Evolutionary conservation across 2,329 filamentous ascomycete species (phyloP).

Genomic region (Penicillium janthinellum): DNA sequence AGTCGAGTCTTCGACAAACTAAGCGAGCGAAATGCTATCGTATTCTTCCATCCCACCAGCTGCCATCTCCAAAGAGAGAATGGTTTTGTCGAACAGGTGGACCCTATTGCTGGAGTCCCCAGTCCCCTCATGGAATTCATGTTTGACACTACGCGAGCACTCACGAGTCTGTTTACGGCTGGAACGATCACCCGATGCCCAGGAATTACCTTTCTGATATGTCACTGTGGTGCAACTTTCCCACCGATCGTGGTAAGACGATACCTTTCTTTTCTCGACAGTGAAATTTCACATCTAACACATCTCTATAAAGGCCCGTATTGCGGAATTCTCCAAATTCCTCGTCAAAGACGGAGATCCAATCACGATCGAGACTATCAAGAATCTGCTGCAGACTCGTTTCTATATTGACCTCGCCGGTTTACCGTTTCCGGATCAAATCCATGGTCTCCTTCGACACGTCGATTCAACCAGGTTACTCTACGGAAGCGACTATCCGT

Average conservation of each 20-base stretch:
- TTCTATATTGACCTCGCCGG: conserved; percentile 59
- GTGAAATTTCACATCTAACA: not conserved
- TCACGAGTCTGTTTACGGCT: conserved; percentile 29
- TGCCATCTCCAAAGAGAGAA: conserved; percentile 12
- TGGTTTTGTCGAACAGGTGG: conserved; percentile 11
- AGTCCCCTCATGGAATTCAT: conserved; percentile 32
- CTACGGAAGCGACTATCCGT: conserved; percentile 59
- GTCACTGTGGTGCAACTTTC: conserved; percentile 33
- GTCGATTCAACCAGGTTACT: conserved; percentile 48
- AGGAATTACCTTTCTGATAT: conserved; percentile 25
- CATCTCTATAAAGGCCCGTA: conserved; percentile 8
- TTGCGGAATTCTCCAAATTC: conserved; percentile 23
- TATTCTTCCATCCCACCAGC: conserved; percentile 59
- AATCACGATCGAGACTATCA: conserved; percentile 17
- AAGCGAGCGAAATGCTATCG: conserved; percentile 48
- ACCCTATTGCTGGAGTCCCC: conserved; percentile 19
- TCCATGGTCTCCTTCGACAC: conserved; percentile 51
- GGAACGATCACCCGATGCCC: conserved; percentile 25
- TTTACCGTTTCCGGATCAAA: conserved; percentile 53
- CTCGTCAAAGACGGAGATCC: not conserved
- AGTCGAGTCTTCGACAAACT: conserved; percentile 53
- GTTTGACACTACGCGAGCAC: conserved; percentile 30
- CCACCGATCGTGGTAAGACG: conserved; percentile 29
- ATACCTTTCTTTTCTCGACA: not conserved
- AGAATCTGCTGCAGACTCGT: conserved; percentile 31